These are phyloP conservation scores for Talaromyces sp. DNA, from an alignment of 2,329 filamentous ascomycete species.

Conservation along the genomic window DNA sequence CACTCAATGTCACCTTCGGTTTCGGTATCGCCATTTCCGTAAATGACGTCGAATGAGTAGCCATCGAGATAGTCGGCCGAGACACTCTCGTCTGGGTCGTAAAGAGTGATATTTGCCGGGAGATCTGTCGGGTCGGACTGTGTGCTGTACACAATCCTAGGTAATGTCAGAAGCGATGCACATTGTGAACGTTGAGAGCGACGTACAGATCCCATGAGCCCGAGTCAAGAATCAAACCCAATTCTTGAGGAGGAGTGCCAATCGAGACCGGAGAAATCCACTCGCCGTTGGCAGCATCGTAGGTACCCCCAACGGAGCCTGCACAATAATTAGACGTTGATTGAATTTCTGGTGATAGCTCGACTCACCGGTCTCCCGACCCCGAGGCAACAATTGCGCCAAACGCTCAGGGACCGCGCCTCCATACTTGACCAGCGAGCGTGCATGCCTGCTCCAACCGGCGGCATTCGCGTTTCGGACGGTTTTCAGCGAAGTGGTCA, in stretches of 20 bases:
- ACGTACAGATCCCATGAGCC: constrained; percentile 65
- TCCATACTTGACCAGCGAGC: constrained; percentile 2
- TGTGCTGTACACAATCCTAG: constrained; percentile 67
- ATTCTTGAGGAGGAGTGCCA: constrained; percentile 27
- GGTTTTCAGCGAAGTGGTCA: constrained; percentile 12
- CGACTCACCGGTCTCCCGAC: background rate
- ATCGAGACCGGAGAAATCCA: constrained; percentile 5
- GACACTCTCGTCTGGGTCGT: constrained; percentile 51
- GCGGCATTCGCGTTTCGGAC: constrained; percentile 6
- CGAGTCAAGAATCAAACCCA: constrained; percentile 69
- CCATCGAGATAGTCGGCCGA: constrained; percentile 50
- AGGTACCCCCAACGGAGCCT: constrained; percentile 7
- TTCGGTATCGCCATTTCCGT: constrained; percentile 64
- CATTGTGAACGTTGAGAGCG: background rate
- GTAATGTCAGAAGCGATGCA: constrained; percentile 24
- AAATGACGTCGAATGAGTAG: constrained; percentile 59
- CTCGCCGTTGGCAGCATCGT: constrained; percentile 11
- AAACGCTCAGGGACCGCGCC: background rate
- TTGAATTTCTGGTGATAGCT: background rate
- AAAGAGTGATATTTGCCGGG: constrained; percentile 53
- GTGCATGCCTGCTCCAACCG: background rate
- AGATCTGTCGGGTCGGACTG: constrained; percentile 55
- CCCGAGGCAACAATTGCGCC: constrained; percentile 1
- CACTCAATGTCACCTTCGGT: constrained; percentile 60
- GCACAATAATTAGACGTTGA: background rate